phyloP scores from a whole-genome alignment of 805 yeast genomes.

The Debaryomyces castellii region DNA sequence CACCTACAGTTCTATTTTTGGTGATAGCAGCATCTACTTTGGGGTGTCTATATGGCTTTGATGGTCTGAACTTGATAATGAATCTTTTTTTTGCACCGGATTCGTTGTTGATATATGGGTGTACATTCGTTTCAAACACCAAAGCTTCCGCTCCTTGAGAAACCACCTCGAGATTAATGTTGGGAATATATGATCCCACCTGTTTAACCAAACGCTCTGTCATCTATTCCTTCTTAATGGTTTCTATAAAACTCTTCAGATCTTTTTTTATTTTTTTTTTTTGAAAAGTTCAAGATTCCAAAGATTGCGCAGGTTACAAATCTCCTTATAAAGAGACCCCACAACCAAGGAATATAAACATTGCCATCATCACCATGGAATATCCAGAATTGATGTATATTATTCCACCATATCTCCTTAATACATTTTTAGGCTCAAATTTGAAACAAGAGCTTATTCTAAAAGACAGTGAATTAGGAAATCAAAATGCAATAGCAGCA shows the following conservation, averaged over 20 bases:
- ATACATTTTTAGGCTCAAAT: slow-evolving; percentile 35
- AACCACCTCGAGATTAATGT: slow-evolving; percentile 51
- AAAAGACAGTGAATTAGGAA: slow-evolving; percentile 23
- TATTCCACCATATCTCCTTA: slow-evolving; percentile 44
- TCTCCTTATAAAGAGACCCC: not conserved
- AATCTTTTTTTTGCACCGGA: slow-evolving; percentile 33
- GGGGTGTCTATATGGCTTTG: slow-evolving; percentile 88
- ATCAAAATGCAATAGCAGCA: slow-evolving; percentile 24
- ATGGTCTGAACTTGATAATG: slow-evolving; percentile 83
- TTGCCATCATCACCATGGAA: slow-evolving; percentile 5
- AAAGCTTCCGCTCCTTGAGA: slow-evolving; percentile 94
- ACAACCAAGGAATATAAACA: not conserved
- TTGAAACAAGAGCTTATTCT: slow-evolving; percentile 23
- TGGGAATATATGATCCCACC: slow-evolving; percentile 45
- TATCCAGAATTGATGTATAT: slow-evolving; percentile 24
- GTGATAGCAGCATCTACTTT: slow-evolving; percentile 74
- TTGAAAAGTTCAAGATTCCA: not conserved
- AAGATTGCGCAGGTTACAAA: not conserved
- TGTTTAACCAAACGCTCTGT: slow-evolving; percentile 49
- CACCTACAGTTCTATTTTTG: slow-evolving; percentile 78
- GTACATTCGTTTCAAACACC: slow-evolving; percentile 60
- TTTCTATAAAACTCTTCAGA: not conserved
- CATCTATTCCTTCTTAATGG: slow-evolving; percentile 34
- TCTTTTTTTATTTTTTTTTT: not conserved
- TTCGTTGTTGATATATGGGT: slow-evolving; percentile 57